Evolutionary conservation across 805 yeast species (phyloP).

Genomic region (Tetrapisispora taiwanensis): DNA sequence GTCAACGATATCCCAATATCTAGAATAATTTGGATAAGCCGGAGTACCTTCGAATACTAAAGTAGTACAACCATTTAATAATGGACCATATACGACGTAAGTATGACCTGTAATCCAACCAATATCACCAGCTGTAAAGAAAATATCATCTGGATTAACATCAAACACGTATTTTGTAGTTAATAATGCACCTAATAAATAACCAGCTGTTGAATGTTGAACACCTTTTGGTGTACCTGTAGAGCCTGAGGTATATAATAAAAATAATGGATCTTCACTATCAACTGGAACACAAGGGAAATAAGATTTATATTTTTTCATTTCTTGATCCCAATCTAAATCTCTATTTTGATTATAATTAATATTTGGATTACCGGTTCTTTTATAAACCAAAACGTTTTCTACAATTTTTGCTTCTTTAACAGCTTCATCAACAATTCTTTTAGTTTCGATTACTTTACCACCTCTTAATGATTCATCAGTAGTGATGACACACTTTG

Average conservation of each 20-base stretch:
- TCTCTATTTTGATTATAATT: constrained; percentile 49
- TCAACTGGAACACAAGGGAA: constrained; percentile 64
- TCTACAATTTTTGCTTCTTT: constrained; percentile 53
- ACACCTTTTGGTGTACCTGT: constrained; percentile 88
- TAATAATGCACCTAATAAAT: constrained; percentile 59
- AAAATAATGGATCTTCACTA: constrained; percentile 74
- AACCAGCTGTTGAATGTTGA: constrained; percentile 74
- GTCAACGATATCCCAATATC: constrained; percentile 73
- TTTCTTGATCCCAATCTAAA: constrained; percentile 68
- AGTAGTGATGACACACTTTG: constrained; percentile 64
- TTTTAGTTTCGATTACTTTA: constrained; percentile 67
- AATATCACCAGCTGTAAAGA: constrained; percentile 83
- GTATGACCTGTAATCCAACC: constrained; percentile 92
- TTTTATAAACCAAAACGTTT: constrained; percentile 60
- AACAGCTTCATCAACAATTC: constrained; percentile 74
- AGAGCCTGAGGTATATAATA: constrained; percentile 77
- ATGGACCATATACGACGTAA: constrained; percentile 74
- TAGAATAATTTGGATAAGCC: constrained; percentile 68
- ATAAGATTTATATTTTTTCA: constrained; percentile 55
- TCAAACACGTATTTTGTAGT: constrained; percentile 72
- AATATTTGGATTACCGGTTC: constrained; percentile 49
- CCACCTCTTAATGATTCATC: constrained; percentile 83
- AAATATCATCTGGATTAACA: constrained; percentile 59
- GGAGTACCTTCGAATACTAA: constrained; percentile 83
- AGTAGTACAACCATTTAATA: constrained; percentile 65